Evolutionary conservation across 2,329 filamentous ascomycete genomes (phyloP), one percentile per base, ranked within the genome.

Genomic region (Sordariomycetes sp.): DNA sequence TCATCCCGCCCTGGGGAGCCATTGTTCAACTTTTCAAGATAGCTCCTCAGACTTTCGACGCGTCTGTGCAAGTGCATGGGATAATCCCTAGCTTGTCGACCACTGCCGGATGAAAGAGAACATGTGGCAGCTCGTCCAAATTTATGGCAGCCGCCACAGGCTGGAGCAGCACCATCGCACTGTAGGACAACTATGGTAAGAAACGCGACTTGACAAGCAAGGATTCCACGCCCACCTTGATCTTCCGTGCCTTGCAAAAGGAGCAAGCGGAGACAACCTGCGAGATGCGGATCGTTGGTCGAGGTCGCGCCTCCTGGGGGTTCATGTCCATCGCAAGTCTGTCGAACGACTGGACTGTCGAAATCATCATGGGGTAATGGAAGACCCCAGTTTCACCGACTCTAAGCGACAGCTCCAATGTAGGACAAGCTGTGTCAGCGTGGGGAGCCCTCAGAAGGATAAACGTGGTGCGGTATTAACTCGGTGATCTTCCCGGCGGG

Each of bases 211-310:
- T 10, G 21, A 6, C 5, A 35, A 25, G 24, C 8, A 12, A 27
- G n/a, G 17, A 6, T 11, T 11, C 1, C 3, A 14, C 11, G 23
- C 30, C 7, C 25, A 38, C 40, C 39, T 43, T 47, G 32, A 48
- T 48, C 33, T 48, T 48, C 16, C 44, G 39, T 3, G 38, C 30
- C 30, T 46, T 47, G 39, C 46, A 48, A 30, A 48, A 47, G 16
- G 43, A 28, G 33, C 46, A 48, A 3, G 46, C 46, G 4, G 44
- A 47, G 12, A 48, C 38, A 15, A 46, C 38, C 31, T 48, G 44
- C 8, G 40, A 44, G 21, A 44, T 42, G 6, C 40, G 24, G 14
- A 44, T 27, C 27, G 25, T 34, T 24, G 35, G 29, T 12, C 35
- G 35, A 9, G 9, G 23, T n/a, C 23, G 23, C n/a, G 23, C 23